A percentile compares a stretch with the other conserved stretches of the same genome.
Conservation (phyloP, 257 asterid species). For the Ophiorrhiza pumila region DNA sequence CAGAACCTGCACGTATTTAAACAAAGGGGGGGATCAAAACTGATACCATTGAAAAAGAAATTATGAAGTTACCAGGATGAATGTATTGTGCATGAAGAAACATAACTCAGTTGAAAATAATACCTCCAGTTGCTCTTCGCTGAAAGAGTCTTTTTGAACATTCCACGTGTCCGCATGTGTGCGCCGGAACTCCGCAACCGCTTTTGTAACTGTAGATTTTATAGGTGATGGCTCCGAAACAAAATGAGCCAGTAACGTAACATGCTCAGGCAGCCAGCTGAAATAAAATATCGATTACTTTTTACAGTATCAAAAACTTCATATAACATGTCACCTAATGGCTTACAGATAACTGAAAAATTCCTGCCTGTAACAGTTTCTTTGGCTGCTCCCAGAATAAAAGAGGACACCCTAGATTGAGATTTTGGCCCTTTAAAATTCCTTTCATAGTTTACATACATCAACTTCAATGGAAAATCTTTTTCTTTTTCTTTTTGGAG, state of each 20-base stretch:
- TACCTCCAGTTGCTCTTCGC: slow-evolving; percentile 99
- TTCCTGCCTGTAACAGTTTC: background rate
- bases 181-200: slow-evolving; percentile 95
- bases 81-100: background rate
- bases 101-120: slow-evolving; percentile 3
- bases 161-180: slow-evolving; percentile 99
- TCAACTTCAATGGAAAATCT: background rate
- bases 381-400: too few species aligned
- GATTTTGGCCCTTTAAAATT: background rate
- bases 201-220: slow-evolving; percentile 96
- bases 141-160: slow-evolving; percentile 81
- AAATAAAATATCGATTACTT: slow-evolving; percentile 15
- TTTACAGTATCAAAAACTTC: background rate
- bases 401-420: background rate
- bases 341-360: background rate
- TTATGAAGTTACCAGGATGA: background rate
- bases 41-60: slow-evolving; percentile 5
- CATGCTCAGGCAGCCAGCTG: slow-evolving; percentile 98
- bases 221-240: slow-evolving; percentile 90
- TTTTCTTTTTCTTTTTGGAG: background rate
- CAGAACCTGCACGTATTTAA: slow-evolving; percentile 64
- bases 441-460: background rate
- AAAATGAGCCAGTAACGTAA: slow-evolving; percentile 80
- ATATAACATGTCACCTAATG: background rate
- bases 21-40: slow-evolving; percentile 1